Conservation (phyloP, 2,329 filamentous ascomycete genomes). For the Biscogniauxia marginata region DNA sequence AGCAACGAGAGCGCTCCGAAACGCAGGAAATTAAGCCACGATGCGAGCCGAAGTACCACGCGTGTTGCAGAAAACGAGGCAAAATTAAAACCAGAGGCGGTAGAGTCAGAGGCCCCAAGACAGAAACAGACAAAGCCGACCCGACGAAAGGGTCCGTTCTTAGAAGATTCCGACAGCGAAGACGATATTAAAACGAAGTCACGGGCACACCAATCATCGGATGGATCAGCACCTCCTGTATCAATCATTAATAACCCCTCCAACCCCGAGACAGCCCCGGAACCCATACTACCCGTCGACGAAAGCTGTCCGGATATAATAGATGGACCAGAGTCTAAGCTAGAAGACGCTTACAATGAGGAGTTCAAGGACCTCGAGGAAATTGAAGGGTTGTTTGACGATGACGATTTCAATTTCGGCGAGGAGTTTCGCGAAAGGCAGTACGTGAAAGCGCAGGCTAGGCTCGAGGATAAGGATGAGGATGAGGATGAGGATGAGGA, state of each 20-base stretch:
- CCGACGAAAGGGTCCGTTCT: constrained; percentile 57
- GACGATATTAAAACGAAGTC: constrained; percentile 31
- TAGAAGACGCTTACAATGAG: constrained; percentile 23
- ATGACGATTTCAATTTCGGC: constrained; percentile 51
- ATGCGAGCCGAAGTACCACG: constrained; percentile 6
- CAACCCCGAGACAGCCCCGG: constrained; percentile 10
- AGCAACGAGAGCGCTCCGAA: constrained; percentile 34
- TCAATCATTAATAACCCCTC: constrained; percentile 2
- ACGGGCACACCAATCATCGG: constrained; percentile 2
- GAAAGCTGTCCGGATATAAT: constrained; percentile 26
- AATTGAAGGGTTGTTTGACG: constrained; percentile 58
- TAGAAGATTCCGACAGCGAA: constrained; percentile 67
- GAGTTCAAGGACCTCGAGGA: constrained; percentile 40
- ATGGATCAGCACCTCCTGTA: constrained; percentile 2
- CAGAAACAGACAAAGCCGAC: constrained; percentile 14
- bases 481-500: constrained; percentile 60
- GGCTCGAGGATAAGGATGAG: constrained; percentile 61
- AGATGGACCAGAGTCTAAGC: constrained; percentile 18
- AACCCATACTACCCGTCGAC: constrained; percentile 22
- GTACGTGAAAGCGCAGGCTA: constrained; percentile 75
- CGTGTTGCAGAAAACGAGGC: constrained; percentile 1
- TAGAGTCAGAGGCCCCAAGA: constrained; percentile 6
- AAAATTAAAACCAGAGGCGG: background rate
- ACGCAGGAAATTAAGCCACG: constrained; percentile 41
- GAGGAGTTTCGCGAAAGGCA: constrained; percentile 65